Evolutionary conservation across 2,329 filamentous ascomycete genomes (phyloP), one percentile per base, ranked within the genome.

Genomic region (Colletotrichum simmondsii): DNA sequence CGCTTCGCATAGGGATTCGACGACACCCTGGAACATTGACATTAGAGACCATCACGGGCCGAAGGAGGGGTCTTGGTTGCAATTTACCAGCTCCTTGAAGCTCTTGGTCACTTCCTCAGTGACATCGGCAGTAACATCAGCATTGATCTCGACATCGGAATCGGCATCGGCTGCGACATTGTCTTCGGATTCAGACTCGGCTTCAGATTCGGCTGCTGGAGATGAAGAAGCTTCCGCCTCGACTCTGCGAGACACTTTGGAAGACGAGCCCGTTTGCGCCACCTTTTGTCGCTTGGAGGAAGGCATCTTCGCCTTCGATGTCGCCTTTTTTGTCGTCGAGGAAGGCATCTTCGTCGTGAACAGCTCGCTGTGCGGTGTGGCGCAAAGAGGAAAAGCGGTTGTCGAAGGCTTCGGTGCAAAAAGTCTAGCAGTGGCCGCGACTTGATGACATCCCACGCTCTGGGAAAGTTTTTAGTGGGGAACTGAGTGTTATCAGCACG

Each of bases 1-100:
- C 62, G 96, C 95, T 80, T 98, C 95, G 84, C 94, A 97, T 65
- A 99, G 88, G 35, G 93, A 90, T 68, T 97, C 94, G 71, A 95
- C 93, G 62, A 98, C 89, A 28, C 96, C 96, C 90, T 92, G 66
- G 2, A 4, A 49, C 49, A 61, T 16, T 4, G 54, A 80, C 74
- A 78, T 77, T n/a, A 24, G 30, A 28, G 5, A n/a, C 19, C 32
- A 3, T 11, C 10, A 22, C 32, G 28, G 3, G n/a, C 14, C 5
- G 19, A 22, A 10, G 4, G 8, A 4, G 11, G 2, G 24, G 14
- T 46, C 24, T 49, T 14, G 24, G 35, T 49, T n/a, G 5, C 5
- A 30, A 64, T 83, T 35, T 80, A 89, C 88, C 57, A 94, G 81
- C 42, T 94, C 92, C 67, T 89, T 90, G 78, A 94, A 94, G 0